Evolutionary conservation across 441 rosid species (phyloP), one percentile per base, ranked within the genome.

Genomic region (Eutrema salsugineum): DNA sequence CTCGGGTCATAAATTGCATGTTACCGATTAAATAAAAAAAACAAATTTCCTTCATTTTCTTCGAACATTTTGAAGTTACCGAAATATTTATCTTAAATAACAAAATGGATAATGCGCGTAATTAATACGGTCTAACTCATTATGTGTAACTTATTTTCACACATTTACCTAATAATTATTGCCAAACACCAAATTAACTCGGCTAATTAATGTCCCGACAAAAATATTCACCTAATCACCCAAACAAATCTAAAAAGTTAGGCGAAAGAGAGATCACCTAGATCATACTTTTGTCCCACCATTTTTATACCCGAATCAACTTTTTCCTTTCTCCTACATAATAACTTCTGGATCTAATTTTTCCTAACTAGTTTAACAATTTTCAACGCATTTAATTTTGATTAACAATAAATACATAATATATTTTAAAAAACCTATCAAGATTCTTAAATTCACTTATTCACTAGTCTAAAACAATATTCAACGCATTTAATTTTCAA

Each of bases 261-360:
- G 53, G 66, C 38, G 32, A 58, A 49, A 73, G 11, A 47, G 16
- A 65, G 44, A 73, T 51, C 55, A 71, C 63, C 55, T 40, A 71
- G 7, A 62, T n/a, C 55, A 70, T 16, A 60, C 67, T 5, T 14
- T 63, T 44, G 56, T 55, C 43, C 15, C 72, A 58, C 38, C 3
- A 47, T 48, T 19, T 47, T 58, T 8, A 11, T 17, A 38, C 40
- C 40, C 24, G 8, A 50, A 49, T 60, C 43, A 33, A 15, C 6
- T 20, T 3, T 43, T 36, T 57, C 11, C 8, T 22, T 24, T 44
- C 19, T 67, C 44, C 33, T 7, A 32, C 3, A n/a, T 42, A 16
- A 33, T 5, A 16, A 9, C 22, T 15, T 19, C 5, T 24, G 15
- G 10, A 8, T 28, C 11, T n/a, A 46, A 57, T 35, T 1, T 7